A percentile compares a stretch with the other conserved stretches of the same genome.
These are phyloP conservation scores for Lenwebbia sp. DNA, from an alignment of 345 rosid species.

Conservation along the genomic window DNA sequence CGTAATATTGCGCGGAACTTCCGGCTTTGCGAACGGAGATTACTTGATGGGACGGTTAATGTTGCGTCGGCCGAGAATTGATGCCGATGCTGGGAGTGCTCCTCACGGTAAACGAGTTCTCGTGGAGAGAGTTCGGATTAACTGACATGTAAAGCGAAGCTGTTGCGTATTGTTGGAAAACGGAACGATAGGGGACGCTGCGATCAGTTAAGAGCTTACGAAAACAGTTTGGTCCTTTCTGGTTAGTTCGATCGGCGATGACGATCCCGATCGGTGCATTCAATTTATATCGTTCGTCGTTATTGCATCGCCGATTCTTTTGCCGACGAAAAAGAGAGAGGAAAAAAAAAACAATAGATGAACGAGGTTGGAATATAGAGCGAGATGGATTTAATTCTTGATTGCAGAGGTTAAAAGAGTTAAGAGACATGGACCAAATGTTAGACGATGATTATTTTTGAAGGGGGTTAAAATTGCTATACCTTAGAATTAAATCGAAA, in stretches of 20 bases:
- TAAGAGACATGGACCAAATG: background rate
- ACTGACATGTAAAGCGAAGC: accelerated
- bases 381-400: no score
- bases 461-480: background rate
- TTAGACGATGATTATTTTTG: background rate
- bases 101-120: accelerated
- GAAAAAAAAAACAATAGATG: no score
- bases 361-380: background rate
- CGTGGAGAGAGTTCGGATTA: accelerated
- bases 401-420: background rate
- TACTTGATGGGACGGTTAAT: accelerated
- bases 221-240: background rate
- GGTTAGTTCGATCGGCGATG: background rate
- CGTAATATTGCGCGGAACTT: accelerated
- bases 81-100: background rate
- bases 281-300: background rate
- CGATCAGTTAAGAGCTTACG: background rate
- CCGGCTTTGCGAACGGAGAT: accelerated
- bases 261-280: accelerated
- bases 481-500: background rate
- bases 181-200: accelerated
- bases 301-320: accelerated
- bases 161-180: background rate
- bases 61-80: background rate
- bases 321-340: accelerated